Evolutionary conservation across 176 grass and related monocot species (phyloP).

Genomic region (Oryza glaberrima): DNA sequence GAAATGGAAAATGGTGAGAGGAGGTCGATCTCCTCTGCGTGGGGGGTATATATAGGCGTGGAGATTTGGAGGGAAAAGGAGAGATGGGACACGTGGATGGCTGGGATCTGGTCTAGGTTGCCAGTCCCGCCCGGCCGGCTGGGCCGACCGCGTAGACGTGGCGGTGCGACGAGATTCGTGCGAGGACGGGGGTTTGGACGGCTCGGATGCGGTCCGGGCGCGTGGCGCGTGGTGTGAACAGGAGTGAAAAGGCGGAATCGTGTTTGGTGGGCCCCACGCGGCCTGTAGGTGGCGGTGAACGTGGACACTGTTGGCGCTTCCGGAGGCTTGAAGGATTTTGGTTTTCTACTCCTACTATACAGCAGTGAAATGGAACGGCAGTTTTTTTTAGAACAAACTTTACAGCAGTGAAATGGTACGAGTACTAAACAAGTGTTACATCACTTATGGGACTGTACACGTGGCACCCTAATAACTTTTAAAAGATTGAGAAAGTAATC

Average conservation of each 20-base stretch:
- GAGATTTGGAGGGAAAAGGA: neutral
- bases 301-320: neutral
- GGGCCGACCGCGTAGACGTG: conserved; percentile 27
- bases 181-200: neutral
- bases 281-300: neutral
- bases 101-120: neutral
- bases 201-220: neutral
- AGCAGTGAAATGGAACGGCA: too few species aligned
- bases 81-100: conserved; percentile 44
- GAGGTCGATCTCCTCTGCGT: conserved; percentile 26
- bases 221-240: conserved; percentile 31
- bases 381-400: too few species aligned
- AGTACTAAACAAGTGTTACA: too few species aligned
- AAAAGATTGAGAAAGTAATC: too few species aligned
- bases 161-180: conserved; percentile 12
- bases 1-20: neutral
- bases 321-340: neutral
- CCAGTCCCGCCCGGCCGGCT: neutral
- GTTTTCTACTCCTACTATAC: too few species aligned
- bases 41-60: conserved; percentile 15
- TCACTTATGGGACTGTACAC: too few species aligned
- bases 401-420: too few species aligned
- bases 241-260: neutral
- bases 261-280: neutral
- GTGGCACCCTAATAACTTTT: too few species aligned